Conservation (phyloP, 2,329 filamentous ascomycete genomes). For the Diaporthe eres region DNA sequence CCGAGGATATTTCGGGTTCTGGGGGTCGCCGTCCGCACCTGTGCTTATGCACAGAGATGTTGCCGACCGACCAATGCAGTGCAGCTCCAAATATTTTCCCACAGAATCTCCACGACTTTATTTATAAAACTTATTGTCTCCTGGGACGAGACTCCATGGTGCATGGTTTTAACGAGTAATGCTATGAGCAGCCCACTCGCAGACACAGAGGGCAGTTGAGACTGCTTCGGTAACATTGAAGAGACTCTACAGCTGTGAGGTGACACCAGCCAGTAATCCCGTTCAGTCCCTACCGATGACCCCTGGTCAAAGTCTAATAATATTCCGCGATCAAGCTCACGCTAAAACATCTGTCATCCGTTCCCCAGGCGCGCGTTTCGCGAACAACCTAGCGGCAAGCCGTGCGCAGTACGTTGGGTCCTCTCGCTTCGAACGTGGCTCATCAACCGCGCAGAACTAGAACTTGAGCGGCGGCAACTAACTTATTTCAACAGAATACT, state of each 20-base stretch:
- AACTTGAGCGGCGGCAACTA: not conserved
- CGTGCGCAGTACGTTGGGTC: not conserved
- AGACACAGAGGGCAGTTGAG: not conserved
- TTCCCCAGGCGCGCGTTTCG: conserved; percentile 29
- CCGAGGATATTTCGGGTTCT: too few relatives aligned
- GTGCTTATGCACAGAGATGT: not conserved
- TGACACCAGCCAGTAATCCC: not conserved
- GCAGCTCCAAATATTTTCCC: not conserved
- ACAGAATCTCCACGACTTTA: too few relatives aligned
- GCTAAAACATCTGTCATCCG: conserved; percentile 29
- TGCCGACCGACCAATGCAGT: not conserved
- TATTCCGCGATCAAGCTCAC: conserved; percentile 7
- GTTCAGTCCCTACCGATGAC: not conserved
- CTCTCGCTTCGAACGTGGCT: not conserved
- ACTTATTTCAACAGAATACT: not conserved
- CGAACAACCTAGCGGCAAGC: conserved; percentile 25
- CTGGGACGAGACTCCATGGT: not conserved
- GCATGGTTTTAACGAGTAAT: not conserved
- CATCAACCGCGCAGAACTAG: not conserved
- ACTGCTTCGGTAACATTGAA: not conserved
- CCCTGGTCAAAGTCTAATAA: not conserved
- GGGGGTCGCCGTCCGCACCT: not conserved
- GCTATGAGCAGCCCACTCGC: not conserved
- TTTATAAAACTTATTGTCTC: not conserved
- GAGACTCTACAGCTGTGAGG: not conserved